Conservation (phyloP, 352 stramenopile species). For the Phytophthora quininea region DNA sequence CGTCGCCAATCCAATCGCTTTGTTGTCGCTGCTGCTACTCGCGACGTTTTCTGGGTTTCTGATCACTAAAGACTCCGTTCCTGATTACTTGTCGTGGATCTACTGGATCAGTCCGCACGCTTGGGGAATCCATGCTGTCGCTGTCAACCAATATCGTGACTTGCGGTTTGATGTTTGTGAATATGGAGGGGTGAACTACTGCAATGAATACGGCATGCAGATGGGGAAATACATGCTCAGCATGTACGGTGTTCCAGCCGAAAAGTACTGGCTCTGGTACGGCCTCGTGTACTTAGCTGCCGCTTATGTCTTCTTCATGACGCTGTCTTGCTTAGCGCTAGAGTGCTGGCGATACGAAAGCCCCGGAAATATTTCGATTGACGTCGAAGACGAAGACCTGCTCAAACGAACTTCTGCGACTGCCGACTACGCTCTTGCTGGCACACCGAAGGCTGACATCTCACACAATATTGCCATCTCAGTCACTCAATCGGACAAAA, state of each 20-base stretch:
- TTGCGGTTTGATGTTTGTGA: conserved; percentile 31
- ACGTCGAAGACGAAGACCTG: background rate
- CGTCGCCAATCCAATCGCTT: conserved; percentile 48
- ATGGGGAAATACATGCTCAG: conserved; percentile 42
- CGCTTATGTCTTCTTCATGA: conserved; percentile 41
- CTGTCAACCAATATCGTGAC: conserved; percentile 44
- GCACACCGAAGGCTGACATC: conserved; percentile 6
- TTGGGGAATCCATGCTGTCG: conserved; percentile 45
- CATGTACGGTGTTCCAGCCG: conserved; percentile 38
- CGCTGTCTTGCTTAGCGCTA: conserved; percentile 38
- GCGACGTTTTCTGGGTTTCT: conserved; percentile 58
- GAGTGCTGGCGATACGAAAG: conserved; percentile 41
- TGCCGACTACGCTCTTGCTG: conserved; percentile 9
- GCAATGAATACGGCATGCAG: conserved; percentile 31
- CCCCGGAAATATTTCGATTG: conserved; percentile 12
- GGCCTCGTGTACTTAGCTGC: conserved; percentile 38
- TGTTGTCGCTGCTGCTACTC: conserved; percentile 50
- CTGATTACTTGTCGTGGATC: conserved; percentile 54
- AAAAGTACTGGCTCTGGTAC: conserved; percentile 40
- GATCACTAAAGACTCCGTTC: conserved; percentile 50
- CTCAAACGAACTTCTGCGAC: conserved; percentile 1
- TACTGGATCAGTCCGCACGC: conserved; percentile 67
- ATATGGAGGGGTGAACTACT: conserved; percentile 46
- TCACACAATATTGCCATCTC: conserved; percentile 14
- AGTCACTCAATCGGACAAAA: conserved; percentile 58